Percentiles rank a stretch among this genome's conserved stretches.
Evolutionary conservation across 306 rosid species (phyloP).

Genomic region (Mimosa pudica): DNA sequence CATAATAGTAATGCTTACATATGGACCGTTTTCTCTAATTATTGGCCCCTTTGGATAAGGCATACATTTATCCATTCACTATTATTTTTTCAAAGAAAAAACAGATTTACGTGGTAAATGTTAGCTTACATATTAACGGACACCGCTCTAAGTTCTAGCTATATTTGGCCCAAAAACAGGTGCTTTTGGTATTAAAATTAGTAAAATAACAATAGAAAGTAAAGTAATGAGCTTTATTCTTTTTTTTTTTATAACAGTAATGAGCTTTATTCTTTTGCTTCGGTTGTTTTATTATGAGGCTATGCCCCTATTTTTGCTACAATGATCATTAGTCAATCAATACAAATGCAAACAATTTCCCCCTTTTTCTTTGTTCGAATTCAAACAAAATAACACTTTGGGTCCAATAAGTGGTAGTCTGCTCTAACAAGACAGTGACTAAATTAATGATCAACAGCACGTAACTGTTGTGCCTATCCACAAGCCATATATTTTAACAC

Average conservation of each 20-base stretch:
- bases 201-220: no score
- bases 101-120: slow-evolving; percentile 13
- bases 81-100: no score
- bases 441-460: neutral
- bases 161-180: neutral
- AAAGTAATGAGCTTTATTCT: no score
- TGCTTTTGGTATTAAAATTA: no score
- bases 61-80: neutral
- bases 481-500: neutral
- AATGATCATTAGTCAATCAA: neutral
- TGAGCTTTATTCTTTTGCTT: neutral
- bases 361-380: slow-evolving; percentile 4
- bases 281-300: neutral
- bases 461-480: slow-evolving; percentile 16
- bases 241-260: no score
- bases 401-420: neutral
- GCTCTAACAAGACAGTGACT: slow-evolving; percentile 22
- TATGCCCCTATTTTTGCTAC: neutral
- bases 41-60: slow-evolving; percentile 34
- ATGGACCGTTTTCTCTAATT: slow-evolving; percentile 1
- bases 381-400: neutral
- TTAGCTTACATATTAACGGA: neutral
- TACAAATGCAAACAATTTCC: neutral
- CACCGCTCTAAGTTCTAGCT: neutral
- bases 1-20: slow-evolving; percentile 19